Base-by-base conservation (phyloP, 352 stramenopile species). In the Pythium pyrilobum region DNA sequence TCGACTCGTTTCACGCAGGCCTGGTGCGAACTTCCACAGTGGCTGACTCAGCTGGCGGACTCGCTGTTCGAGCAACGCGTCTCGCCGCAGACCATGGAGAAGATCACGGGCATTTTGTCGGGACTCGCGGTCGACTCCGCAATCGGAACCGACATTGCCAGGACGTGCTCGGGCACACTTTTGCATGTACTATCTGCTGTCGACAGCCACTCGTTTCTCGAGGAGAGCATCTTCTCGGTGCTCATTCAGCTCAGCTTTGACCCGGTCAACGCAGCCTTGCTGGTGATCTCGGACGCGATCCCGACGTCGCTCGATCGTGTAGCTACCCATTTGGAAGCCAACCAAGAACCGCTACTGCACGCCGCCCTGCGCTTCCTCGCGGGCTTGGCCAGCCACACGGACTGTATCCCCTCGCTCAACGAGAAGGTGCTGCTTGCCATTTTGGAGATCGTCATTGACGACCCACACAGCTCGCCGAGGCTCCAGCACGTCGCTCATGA, bases 281-380 rank as follows among this genome's bases (percentile, higher is more conserved):
- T 83, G 25, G 67, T 83, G 18, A 52, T 73, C 23, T 69, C 66
- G 36, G 65, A 77, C 33, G 62, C 48, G 23, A 69, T 83, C 34
- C 20, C 65, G 4, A 74, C 67, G 24, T 52, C 45, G n/a, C 31
- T 60, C 9, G 67, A 76, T 42, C 62, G 69, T 1, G 60, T 78
- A 2, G 62, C 45, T 20, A 33, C 46, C 24, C 62, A 66, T 41
- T 24, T 76, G 7, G 29, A 62, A 16, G 5, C 7, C 12, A 21
- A 59, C 0, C 58, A 77, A 15, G 62, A 80, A 40, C 52, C 66
- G 9, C 59, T 64, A 5, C 50, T 82, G 20, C 42, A 66, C 12
- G 45, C 6, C n/a, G 62, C 52, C 20, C 41, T 83, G 27, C 54
- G 55, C 16, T 77, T 77, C 32, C 45, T 80, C 0, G 45, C 55